Evolutionary conservation across 306 rosid genomes (phyloP).

Genomic region (Trichosanthes truncata): DNA sequence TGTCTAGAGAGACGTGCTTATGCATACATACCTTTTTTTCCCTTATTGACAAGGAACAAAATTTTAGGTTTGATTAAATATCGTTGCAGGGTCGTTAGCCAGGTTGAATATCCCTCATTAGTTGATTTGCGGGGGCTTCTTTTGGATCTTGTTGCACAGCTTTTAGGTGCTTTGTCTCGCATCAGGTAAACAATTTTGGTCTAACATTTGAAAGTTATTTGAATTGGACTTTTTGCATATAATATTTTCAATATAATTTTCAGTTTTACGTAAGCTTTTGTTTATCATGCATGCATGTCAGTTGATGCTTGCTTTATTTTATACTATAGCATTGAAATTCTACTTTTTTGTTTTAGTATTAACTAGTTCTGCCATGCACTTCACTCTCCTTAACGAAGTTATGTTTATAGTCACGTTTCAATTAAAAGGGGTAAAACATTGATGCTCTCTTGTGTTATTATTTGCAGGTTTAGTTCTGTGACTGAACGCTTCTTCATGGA

Average conservation of each 20-base stretch:
- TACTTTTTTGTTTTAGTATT: neutral
- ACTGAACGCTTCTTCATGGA: conserved; percentile 99
- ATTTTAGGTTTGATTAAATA: conserved; percentile 21
- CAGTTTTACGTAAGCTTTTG: neutral
- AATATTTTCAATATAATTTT: neutral
- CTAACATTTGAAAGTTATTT: neutral
- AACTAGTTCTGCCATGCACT: neutral
- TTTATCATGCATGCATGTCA: neutral
- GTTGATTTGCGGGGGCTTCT: conserved; percentile 98
- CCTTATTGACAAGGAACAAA: neutral
- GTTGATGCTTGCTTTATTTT: neutral
- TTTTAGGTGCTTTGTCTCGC: conserved; percentile 93
- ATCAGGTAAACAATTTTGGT: conserved; percentile 53
- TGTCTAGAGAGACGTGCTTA: neutral
- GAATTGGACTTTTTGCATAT: neutral
- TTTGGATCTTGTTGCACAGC: conserved; percentile 97
- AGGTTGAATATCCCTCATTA: conserved; percentile 93
- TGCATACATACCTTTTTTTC: neutral
- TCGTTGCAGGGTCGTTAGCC: conserved; percentile 95
- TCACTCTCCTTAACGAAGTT: neutral
- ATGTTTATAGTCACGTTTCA: neutral
- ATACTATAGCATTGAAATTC: neutral
- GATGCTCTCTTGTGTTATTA: neutral
- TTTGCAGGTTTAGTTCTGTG: conserved; percentile 89
- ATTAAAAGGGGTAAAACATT: neutral